Conservation (phyloP, 2,329 filamentous ascomycete species). For the Curvularia lunata region DNA sequence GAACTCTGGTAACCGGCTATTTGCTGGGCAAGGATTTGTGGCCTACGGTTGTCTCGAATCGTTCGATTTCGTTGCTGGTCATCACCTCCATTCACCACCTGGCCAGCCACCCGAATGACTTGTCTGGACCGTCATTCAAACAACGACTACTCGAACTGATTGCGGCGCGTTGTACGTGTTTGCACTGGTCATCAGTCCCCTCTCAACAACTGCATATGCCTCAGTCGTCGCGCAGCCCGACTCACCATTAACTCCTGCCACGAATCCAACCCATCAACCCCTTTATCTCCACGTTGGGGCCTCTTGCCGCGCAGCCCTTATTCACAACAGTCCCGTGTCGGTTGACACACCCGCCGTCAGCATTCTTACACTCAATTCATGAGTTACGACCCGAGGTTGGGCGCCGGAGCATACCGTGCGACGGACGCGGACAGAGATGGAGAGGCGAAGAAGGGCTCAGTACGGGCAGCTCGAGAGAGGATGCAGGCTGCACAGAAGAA, state of each 20-base stretch:
- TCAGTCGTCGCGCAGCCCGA: slow-evolving; percentile 21
- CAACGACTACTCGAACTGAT: slow-evolving; percentile 10
- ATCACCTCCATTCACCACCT: slow-evolving; percentile 17
- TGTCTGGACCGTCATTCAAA: slow-evolving; percentile 18
- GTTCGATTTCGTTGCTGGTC: slow-evolving; percentile 25
- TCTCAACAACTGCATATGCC: slow-evolving; percentile 16
- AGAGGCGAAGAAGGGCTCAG: slow-evolving; percentile 42
- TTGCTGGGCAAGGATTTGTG: slow-evolving; percentile 38
- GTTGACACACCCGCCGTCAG: slow-evolving; percentile 42
- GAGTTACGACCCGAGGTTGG: slow-evolving; percentile 47
- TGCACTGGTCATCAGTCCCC: slow-evolving; percentile 25
- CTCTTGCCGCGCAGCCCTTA: slow-evolving; percentile 3
- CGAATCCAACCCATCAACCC: slow-evolving; percentile 5
- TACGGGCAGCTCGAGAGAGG: slow-evolving; percentile 46
- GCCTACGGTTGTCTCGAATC: slow-evolving; percentile 27
- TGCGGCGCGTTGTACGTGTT: slow-evolving; percentile 16
- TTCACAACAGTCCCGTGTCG: slow-evolving; percentile 37
- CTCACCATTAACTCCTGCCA: slow-evolving; percentile 3
- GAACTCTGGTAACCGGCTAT: slow-evolving; percentile 22
- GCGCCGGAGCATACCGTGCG: slow-evolving; percentile 41
- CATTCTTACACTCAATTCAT: slow-evolving; percentile 42
- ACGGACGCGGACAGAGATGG: slow-evolving; percentile 32
- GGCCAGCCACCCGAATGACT: slow-evolving; percentile 15
- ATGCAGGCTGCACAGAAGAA: slow-evolving; percentile 39
- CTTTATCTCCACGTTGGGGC: slow-evolving; percentile 2